Base-by-base conservation (phyloP, 2,329 filamentous ascomycete genomes). In the Endothia cerciana region DNA sequence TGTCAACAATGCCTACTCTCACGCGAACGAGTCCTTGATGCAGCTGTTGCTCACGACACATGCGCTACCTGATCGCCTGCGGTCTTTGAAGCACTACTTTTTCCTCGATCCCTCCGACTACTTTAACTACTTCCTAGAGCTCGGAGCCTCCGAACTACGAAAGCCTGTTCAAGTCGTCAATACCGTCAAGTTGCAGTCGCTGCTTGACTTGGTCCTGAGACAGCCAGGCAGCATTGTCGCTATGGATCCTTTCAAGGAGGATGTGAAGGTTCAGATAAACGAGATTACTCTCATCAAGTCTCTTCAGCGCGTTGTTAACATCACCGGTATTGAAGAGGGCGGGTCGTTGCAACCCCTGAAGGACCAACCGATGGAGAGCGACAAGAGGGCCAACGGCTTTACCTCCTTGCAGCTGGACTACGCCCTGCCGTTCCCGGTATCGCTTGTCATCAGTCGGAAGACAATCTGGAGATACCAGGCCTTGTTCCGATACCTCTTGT, bases 61-160 rank as follows among this genome's bases (percentile, higher is more conserved):
- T 75, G 92, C 92, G 15, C 85, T 99, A 5, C 94, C 94, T 0
- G 91, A 92, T 36, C 88, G 95, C 45, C 84, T 99, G 65, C 88
- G 91, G 56, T 98, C 94, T 17, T 83, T 99, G 47, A 99, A 99
- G 77, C 95, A 99, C 78, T 99, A 99, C 81, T 99, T 98, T 82
- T 99, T 99, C 83, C 89, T 99, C 69, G 94, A 98, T 72, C 91
- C 94, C 10, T 97, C 95, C 41, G 95, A 99, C 77, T 99, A 97
- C 81, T 98, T 99, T 78, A 93, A 93, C 2, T 97, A 98, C 78
- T 99, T 99, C 77, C 88, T 99, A 67, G 95, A 99, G 75, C 88
- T 99, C 25, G 89, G 93, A 63, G 85, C 91, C 38, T 94, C 93
- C 1, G 95, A 99, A 78, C 84, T 99, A 66, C 91, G 92, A 73